Evolutionary conservation across 306 rosid species (phyloP).

Genomic region (Cucumis cinereus): DNA sequence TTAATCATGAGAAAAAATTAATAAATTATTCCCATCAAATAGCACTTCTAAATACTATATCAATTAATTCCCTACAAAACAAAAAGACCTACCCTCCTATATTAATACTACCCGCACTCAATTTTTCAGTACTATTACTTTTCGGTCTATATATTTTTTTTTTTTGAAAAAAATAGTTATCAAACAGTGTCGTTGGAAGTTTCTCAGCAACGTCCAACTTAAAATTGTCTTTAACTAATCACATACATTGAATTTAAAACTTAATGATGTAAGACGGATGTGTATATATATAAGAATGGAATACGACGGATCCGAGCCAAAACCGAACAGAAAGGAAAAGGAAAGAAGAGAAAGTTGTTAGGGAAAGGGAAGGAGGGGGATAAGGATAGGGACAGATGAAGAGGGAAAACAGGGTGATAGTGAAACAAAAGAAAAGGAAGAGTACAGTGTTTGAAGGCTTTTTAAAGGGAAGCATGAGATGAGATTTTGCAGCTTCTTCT

Average conservation of each 20-base stretch:
- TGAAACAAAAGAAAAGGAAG: neutral
- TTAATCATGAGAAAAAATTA: neutral
- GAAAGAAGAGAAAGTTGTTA: neutral
- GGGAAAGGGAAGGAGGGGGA: neutral
- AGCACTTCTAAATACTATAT: neutral
- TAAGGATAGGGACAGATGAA: neutral
- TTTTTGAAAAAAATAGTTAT: too few species aligned
- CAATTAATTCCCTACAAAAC: neutral
- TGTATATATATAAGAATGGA: neutral
- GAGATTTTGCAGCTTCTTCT: neutral
- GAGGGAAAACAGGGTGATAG: neutral
- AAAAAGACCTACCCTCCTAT: neutral
- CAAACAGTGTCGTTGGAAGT: too few species aligned
- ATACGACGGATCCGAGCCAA: neutral
- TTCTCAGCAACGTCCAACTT: neutral
- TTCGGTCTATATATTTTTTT: too few species aligned
- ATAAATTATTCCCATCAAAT: neutral
- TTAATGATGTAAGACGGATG: neutral
- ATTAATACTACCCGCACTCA: neutral
- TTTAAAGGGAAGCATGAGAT: neutral
- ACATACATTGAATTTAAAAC: neutral
- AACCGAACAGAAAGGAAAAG: neutral
- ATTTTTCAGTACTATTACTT: neutral
- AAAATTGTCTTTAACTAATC: neutral
- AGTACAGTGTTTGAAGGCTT: neutral